A percentile compares a stretch with the other conserved stretches of the same genome.
phyloP scores from a whole-genome alignment of 306 rosid genomes.

The Rosa multiflora region DNA sequence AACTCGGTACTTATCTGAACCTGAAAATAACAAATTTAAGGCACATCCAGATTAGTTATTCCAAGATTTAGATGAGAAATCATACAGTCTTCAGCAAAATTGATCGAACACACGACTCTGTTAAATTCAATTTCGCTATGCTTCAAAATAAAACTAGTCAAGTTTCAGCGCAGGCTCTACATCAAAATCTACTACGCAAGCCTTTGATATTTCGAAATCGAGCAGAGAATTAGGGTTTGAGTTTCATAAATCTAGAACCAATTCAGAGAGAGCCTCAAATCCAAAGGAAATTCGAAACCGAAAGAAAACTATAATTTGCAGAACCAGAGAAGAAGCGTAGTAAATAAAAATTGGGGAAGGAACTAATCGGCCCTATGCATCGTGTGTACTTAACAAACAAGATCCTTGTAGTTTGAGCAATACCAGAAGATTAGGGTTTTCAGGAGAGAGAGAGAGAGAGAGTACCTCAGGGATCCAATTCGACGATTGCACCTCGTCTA shows the following conservation, averaged over 20 bases:
- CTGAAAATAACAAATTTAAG: slow-evolving; percentile 9
- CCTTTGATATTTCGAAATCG: not conserved
- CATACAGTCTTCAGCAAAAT: not conserved
- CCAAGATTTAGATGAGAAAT: not conserved
- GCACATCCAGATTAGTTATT: not conserved
- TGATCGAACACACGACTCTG: not conserved
- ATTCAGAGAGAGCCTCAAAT: not conserved
- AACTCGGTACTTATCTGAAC: not conserved
- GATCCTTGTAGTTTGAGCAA: not conserved
- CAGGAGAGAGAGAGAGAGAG: not conserved
- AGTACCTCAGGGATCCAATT: not conserved
- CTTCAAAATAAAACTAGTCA: not conserved
- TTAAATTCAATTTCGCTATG: not conserved
- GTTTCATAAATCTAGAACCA: not conserved
- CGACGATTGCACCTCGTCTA: not conserved
- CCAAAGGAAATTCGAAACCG: not conserved
- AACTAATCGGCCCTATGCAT: not conserved
- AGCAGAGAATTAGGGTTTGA: not conserved
- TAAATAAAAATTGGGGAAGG: not conserved
- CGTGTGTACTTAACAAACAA: not conserved
- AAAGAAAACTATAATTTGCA: not conserved
- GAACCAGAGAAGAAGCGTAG: not conserved
- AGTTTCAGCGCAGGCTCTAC: not conserved
- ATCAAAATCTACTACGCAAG: not conserved
- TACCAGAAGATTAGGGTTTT: not conserved